These are phyloP conservation scores for Claviceps spartinae DNA, from an alignment of 2,329 filamentous ascomycete genomes.

Conservation along the genomic window DNA sequence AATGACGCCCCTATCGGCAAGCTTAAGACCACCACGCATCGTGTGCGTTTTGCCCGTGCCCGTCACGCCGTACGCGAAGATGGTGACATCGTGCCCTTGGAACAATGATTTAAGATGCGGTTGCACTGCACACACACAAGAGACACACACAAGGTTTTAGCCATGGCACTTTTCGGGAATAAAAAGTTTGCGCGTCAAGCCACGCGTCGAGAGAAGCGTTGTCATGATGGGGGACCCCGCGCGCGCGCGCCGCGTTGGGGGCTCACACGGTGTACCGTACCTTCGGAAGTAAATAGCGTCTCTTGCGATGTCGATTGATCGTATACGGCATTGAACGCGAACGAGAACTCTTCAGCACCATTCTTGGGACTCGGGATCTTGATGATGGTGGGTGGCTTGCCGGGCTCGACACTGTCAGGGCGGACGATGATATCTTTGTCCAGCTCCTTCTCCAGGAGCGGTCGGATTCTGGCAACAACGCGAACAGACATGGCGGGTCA, in stretches of 20 bases:
- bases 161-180: constrained; percentile 1
- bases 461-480: constrained; percentile 83
- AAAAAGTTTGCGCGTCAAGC: neutral
- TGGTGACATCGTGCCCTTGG: constrained; percentile 72
- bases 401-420: constrained; percentile 47
- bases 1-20: constrained; percentile 78
- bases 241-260: neutral
- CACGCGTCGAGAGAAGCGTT: neutral
- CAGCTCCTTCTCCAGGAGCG: constrained; percentile 71
- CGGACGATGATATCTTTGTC: constrained; percentile 78
- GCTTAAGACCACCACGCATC: constrained; percentile 79
- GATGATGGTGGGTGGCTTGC: constrained; percentile 53
- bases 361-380: constrained; percentile 93
- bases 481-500: constrained; percentile 48
- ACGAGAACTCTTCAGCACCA: constrained; percentile 78
- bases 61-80: constrained; percentile 88
- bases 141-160: constrained; percentile 10
- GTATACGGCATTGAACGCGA: constrained; percentile 90
- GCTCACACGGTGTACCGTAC: constrained; percentile 32
- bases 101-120: constrained; percentile 88
- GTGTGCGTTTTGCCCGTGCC: constrained; percentile 93
- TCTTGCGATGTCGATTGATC: constrained; percentile 70
- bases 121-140: constrained; percentile 44
- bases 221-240: neutral
- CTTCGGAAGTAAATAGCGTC: constrained; percentile 77